These are phyloP conservation scores for Diaporthe velutina DNA, from an alignment of 2,329 filamentous ascomycete genomes.

Conservation along the genomic window DNA sequence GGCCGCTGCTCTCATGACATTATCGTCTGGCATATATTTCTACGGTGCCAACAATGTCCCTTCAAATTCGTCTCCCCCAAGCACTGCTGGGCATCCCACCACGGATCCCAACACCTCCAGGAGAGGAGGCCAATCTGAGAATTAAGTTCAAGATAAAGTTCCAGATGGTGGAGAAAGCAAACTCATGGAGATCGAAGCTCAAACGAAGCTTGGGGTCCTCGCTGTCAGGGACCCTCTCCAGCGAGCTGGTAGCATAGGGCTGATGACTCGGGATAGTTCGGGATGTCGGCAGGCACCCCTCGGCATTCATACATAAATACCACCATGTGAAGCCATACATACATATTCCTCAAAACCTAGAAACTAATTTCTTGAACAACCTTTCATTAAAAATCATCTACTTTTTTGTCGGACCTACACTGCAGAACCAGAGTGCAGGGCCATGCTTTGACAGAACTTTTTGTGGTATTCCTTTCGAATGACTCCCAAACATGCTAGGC, in stretches of 20 bases:
- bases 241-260: not conserved
- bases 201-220: not conserved
- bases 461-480: constrained; percentile 26
- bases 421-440: not conserved
- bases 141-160: constrained; percentile 19
- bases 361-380: not conserved
- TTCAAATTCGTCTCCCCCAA: not conserved
- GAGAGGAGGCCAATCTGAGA: not conserved
- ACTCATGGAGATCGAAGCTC: not conserved
- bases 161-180: not conserved
- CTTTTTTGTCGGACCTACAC: not conserved
- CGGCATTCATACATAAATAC: constrained; percentile 13
- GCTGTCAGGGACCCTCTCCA: not conserved
- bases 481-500: constrained; percentile 22
- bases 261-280: constrained; percentile 27
- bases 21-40: not conserved
- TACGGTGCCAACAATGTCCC: not conserved
- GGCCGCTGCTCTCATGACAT: not conserved
- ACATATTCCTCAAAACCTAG: no score
- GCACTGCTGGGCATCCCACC: not conserved
- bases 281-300: constrained; percentile 12
- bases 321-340: not conserved
- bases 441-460: constrained; percentile 3
- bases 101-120: no score
- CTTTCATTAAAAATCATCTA: constrained; percentile 18